Percentiles rank a stretch among this genome's conserved stretches.
These are phyloP conservation scores for Lipomyces spencermartinsiae DNA, from an alignment of 805 yeast genomes.

Conservation along the genomic window DNA sequence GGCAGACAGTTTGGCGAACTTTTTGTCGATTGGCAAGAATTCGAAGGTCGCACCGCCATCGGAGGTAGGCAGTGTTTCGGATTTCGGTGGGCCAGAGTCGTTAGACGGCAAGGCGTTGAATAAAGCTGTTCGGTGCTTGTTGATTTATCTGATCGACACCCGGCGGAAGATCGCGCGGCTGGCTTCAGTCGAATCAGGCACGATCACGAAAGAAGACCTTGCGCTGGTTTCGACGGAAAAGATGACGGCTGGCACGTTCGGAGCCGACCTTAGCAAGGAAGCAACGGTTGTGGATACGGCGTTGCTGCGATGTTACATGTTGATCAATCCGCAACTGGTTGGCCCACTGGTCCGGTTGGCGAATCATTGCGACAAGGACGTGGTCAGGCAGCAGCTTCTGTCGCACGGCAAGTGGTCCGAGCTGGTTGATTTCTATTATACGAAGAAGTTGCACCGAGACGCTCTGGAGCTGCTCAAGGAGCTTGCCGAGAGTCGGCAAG, in stretches of 20 bases:
- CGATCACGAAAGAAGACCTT: conserved; percentile 29
- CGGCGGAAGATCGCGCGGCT: conserved; percentile 53
- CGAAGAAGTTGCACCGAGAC: conserved; percentile 64
- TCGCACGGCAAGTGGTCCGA: conserved; percentile 63
- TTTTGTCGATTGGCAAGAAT: conserved; percentile 31
- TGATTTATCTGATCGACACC: conserved; percentile 57
- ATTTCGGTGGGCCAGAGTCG: conserved; percentile 17
- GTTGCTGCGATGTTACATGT: conserved; percentile 73
- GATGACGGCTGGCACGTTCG: conserved; percentile 39
- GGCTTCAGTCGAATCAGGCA: conserved; percentile 31
- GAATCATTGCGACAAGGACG: conserved; percentile 71
- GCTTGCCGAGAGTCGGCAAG: conserved; percentile 42
- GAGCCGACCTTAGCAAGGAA: conserved; percentile 44
- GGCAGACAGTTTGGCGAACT: conserved; percentile 28
- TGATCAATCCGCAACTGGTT: conserved; percentile 71
- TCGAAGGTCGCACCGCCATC: conserved; percentile 20
- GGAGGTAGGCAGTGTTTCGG: conserved; percentile 10
- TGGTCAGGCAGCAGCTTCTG: conserved; percentile 63
- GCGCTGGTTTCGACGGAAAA: conserved; percentile 21
- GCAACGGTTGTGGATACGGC: conserved; percentile 72
- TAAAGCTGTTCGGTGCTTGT: conserved; percentile 45
- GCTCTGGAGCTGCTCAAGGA: conserved; percentile 68
- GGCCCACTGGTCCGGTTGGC: conserved; percentile 82
- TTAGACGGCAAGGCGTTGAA: conserved; percentile 22
- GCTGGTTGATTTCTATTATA: conserved; percentile 75